phyloP scores from a whole-genome alignment of 805 yeast species.

The Candida ipomoeae region DNA sequence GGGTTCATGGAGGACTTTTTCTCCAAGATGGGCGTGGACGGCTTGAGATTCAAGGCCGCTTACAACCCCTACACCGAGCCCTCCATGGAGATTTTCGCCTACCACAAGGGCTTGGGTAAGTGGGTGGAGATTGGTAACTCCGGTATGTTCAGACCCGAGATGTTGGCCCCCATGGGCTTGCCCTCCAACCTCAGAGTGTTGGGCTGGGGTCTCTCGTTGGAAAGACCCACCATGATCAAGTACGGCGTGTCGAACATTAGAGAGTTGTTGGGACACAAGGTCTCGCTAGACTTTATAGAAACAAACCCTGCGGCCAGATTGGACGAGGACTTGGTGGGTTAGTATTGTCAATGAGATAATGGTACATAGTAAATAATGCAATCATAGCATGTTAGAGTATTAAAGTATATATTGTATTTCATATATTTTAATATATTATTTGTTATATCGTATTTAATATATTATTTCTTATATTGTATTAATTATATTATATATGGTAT shows the following conservation, averaged over 20 bases:
- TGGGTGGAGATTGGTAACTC: slow-evolving; percentile 99
- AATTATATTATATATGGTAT: too few species aligned
- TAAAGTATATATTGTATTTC: too few species aligned
- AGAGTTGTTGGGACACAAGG: slow-evolving; percentile 96
- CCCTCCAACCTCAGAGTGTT: slow-evolving; percentile 90
- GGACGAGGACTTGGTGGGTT: slow-evolving; percentile 49
- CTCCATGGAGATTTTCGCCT: slow-evolving; percentile 93
- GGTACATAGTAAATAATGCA: not conserved
- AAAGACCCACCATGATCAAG: slow-evolving; percentile 99
- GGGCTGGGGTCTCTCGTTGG: slow-evolving; percentile 96
- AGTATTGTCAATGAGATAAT: not conserved
- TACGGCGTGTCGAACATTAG: slow-evolving; percentile 94
- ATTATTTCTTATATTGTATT: too few species aligned
- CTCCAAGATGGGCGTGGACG: slow-evolving; percentile 93
- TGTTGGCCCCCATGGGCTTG: slow-evolving; percentile 97
- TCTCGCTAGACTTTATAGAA: slow-evolving; percentile 88
- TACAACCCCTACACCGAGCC: slow-evolving; percentile 99
- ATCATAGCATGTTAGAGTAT: too few species aligned
- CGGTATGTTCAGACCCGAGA: slow-evolving; percentile 99
- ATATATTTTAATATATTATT: too few species aligned
- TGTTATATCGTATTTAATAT: too few species aligned
- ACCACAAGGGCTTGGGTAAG: slow-evolving; percentile 88
- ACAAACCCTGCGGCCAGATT: slow-evolving; percentile 96
- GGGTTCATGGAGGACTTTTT: slow-evolving; percentile 98
- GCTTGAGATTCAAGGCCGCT: slow-evolving; percentile 96